Base-by-base conservation (phyloP, 2,329 filamentous ascomycete species). In the Exophiala sideris region DNA sequence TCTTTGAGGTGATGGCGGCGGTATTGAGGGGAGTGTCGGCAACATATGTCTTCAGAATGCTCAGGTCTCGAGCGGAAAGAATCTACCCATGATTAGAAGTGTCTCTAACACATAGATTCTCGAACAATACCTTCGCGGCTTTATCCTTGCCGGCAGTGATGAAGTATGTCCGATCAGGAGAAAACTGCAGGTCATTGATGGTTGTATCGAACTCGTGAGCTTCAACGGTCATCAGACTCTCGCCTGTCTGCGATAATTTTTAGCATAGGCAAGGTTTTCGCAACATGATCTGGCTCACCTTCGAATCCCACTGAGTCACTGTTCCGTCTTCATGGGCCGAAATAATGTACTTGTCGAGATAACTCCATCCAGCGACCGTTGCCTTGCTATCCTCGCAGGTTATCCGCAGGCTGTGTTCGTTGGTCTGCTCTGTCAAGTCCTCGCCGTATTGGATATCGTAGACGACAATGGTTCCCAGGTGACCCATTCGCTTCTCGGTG, bases 91-190 rank as follows among this genome's bases (percentile, higher is more conserved):
- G 32, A 46, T 20, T 24, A 48, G 59, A 50, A 52, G 33, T 42
- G 39, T 33, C 38, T 48, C 45, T 24, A 24, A 16, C 8, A 41
- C 8, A 35, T 41, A 14, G 48, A 29, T 55, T 34, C 24, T 29
- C 38, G 20, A 36, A 24, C 54, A 72, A 34, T 78, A 89, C 87
- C 82, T 95, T 96, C 63, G 94, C 88, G 44, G 88, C 87, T 83
- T 99, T 99, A 81, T 99, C 94, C 80, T 96, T 97, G 70, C 88
- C 94, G 54, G 94, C 87, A 55, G 94, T 99, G 78, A 99, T 94
- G 79, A 97, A 97, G 79, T 96, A 96, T 67, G 91, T 95, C 66
- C 92, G 85, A 79, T 99, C 94, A 50, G 84, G 74, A 51, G 90
- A 87, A 88, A 94, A 97, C 77, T 99, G 94, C 58, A 99, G 83